Evolutionary conservation across 2,329 filamentous ascomycete genomes (phyloP).

Genomic region (Aspergillus neoniger): DNA sequence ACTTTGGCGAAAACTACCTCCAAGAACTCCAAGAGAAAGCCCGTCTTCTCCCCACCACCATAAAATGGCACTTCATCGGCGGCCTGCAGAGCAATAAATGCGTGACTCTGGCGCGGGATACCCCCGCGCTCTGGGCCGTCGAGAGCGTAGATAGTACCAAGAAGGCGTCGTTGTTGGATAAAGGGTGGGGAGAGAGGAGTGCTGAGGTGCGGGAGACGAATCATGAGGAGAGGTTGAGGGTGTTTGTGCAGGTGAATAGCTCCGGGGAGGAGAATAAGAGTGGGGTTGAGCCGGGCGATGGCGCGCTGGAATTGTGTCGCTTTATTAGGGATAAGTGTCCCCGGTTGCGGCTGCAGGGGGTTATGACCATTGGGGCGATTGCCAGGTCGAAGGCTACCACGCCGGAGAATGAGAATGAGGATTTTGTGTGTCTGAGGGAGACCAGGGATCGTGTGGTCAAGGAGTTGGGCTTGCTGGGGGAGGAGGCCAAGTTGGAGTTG

Average conservation of each 20-base stretch:
- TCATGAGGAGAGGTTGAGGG: constrained; percentile 54
- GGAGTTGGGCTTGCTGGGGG: constrained; percentile 57
- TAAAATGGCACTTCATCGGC: constrained; percentile 97
- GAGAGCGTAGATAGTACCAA: constrained; percentile 81
- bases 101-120: constrained; percentile 75
- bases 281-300: constrained; percentile 67
- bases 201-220: constrained; percentile 38
- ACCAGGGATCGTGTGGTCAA: constrained; percentile 69
- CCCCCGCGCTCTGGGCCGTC: constrained; percentile 88
- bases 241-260: constrained; percentile 96
- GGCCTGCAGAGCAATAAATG: constrained; percentile 93
- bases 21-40: constrained; percentile 89
- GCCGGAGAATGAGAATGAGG: constrained; percentile 82
- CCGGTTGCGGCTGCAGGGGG: constrained; percentile 70
- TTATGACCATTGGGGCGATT: constrained; percentile 98
- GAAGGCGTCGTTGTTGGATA: constrained; percentile 81
- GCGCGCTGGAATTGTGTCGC: constrained; percentile 65
- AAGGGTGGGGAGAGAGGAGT: constrained; percentile 64
- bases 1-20: constrained; percentile 97
- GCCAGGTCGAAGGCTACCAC: constrained; percentile 75
- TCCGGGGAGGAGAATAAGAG: constrained; percentile 85
- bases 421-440: constrained; percentile 71
- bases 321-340: constrained; percentile 72
- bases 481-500: constrained; percentile 68
- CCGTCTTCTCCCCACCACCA: constrained; percentile 67